Evolutionary conservation across 73 alveolate species (phyloP).

Genomic region (Tetrahymena thermophila): DNA sequence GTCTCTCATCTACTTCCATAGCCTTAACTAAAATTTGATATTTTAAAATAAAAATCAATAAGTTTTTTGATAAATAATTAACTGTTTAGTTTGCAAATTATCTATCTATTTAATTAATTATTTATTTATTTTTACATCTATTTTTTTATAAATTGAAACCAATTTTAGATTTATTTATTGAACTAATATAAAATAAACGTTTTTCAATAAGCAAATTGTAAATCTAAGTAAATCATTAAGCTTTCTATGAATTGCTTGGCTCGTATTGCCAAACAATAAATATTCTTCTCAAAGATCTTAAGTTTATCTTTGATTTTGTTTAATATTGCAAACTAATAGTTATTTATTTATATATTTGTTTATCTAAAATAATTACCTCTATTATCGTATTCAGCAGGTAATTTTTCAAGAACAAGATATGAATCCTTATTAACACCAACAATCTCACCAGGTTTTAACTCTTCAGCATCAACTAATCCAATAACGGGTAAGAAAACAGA

Average conservation of each 20-base stretch:
- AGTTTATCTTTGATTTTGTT: no score
- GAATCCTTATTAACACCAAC: conserved; percentile 99
- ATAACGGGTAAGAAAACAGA: conserved; percentile 98
- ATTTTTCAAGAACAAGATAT: conserved; percentile 94
- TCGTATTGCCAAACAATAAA: no score
- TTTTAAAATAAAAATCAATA: no score
- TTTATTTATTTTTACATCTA: neutral
- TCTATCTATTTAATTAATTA: no score
- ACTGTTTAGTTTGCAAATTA: neutral
- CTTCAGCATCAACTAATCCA: conserved; percentile 97
- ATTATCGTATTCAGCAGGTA: conserved; percentile 71
- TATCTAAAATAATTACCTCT: conserved; percentile 4
- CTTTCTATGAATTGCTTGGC: no score
- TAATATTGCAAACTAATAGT: no score
- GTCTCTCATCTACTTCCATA: conserved; percentile 98
- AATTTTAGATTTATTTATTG: no score
- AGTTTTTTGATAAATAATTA: no score
- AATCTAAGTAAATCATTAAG: neutral
- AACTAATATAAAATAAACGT: neutral
- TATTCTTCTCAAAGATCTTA: no score
- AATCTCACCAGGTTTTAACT: conserved; percentile 96
- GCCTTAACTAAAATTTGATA: conserved; percentile 14
- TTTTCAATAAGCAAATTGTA: neutral
- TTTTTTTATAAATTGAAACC: neutral
- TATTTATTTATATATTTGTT: no score